Evolutionary conservation across 805 yeast genomes (phyloP).

Genomic region (Saccharomycopsis olivae): DNA sequence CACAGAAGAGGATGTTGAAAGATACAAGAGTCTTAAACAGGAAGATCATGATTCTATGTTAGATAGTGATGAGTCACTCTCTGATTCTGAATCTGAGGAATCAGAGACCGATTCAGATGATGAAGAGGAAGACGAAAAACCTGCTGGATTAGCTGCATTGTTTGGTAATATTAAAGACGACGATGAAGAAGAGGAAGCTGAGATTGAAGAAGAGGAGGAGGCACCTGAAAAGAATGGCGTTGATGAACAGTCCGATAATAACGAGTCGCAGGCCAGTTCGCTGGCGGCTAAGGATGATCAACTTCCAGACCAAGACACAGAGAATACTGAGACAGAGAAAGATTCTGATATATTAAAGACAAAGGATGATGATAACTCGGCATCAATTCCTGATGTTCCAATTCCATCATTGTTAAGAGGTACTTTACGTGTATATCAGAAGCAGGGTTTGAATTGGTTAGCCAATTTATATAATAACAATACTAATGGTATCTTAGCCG

Average conservation of each 20-base stretch:
- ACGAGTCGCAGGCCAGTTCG: background rate
- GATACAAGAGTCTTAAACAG: slow-evolving; percentile 7
- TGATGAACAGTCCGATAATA: background rate
- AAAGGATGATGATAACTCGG: slow-evolving; percentile 22
- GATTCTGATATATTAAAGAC: no score
- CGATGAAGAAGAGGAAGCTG: slow-evolving; percentile 28
- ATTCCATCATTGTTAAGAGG: slow-evolving; percentile 59
- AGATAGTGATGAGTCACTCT: slow-evolving; percentile 21
- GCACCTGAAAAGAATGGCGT: background rate
- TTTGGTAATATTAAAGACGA: slow-evolving; percentile 24
- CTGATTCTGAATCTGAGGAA: slow-evolving; percentile 20
- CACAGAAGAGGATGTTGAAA: slow-evolving; percentile 19
- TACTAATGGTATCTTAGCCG: slow-evolving; percentile 95
- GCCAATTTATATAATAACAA: slow-evolving; percentile 86
- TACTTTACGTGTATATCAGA: slow-evolving; percentile 79
- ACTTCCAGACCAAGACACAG: no score
- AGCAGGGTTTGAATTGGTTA: slow-evolving; percentile 94
- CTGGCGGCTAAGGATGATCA: no score
- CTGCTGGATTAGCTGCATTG: slow-evolving; percentile 27
- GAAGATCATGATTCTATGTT: slow-evolving; percentile 18
- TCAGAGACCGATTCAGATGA: slow-evolving; percentile 20
- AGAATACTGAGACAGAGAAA: no score
- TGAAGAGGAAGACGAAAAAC: slow-evolving; percentile 18
- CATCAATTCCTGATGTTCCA: slow-evolving; percentile 60
- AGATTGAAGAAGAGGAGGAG: slow-evolving; percentile 5